Percentiles rank a stretch among this genome's conserved stretches.
phyloP scores from a whole-genome alignment of 2,329 filamentous ascomycete species.

The Colletotrichum sansevieriae region DNA sequence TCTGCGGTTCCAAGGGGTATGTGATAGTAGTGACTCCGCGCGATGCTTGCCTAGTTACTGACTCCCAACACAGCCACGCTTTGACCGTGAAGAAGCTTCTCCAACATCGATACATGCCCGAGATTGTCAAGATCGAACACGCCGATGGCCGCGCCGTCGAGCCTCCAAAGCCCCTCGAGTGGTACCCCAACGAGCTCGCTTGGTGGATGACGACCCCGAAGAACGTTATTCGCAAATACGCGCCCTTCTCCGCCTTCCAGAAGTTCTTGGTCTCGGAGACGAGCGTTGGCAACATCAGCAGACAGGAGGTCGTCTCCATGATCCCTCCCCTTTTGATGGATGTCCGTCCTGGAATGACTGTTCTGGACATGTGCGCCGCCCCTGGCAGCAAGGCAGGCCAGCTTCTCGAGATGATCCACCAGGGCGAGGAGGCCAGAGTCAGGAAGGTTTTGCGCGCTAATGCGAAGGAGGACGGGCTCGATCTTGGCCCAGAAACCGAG shows the following conservation, averaged over 20 bases:
- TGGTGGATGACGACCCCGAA: slow-evolving; percentile 99
- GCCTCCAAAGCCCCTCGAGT: slow-evolving; percentile 83
- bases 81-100: slow-evolving; percentile 90
- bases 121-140: slow-evolving; percentile 86
- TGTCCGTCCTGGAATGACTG: slow-evolving; percentile 89
- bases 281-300: slow-evolving; percentile 95
- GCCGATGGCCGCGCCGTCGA: slow-evolving; percentile 86
- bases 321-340: slow-evolving; percentile 96
- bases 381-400: slow-evolving; percentile 98
- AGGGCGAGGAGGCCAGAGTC: slow-evolving; percentile 90
- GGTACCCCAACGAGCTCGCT: slow-evolving; percentile 95
- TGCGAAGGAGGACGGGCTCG: slow-evolving; percentile 71
- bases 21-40: slow-evolving; percentile 37
- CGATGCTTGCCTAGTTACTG: slow-evolving; percentile 12
- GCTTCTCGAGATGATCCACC: slow-evolving; percentile 92
- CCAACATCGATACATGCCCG: slow-evolving; percentile 88
- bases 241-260: slow-evolving; percentile 94
- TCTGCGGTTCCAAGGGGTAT: slow-evolving; percentile 93
- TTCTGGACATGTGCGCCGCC: slow-evolving; percentile 95
- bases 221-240: slow-evolving; percentile 92
- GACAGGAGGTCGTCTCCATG: slow-evolving; percentile 99
- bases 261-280: slow-evolving; percentile 98
- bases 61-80: slow-evolving; percentile 75
- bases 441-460: slow-evolving; percentile 76
- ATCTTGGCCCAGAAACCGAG: slow-evolving; percentile 61